A percentile compares a stretch with the other conserved stretches of the same genome.
Conservation (phyloP, 75 land plant genomes). For the Pinus albicaulis region DNA sequence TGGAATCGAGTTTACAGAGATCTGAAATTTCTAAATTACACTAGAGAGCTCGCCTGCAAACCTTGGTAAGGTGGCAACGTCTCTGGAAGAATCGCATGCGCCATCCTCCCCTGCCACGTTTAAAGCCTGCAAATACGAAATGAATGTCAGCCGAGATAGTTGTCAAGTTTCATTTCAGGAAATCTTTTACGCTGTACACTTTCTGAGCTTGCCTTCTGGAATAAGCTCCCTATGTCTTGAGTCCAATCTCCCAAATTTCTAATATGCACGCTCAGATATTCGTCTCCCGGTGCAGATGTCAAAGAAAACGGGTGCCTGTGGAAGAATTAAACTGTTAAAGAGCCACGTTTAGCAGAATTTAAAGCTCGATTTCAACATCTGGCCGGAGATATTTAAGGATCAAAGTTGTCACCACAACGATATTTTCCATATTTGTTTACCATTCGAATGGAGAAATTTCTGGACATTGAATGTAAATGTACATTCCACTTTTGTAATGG, state of each 20-base stretch:
- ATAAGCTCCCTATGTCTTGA: constrained; percentile 23
- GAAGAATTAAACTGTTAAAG: background rate
- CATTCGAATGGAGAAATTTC: constrained; percentile 60
- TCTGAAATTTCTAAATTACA: background rate
- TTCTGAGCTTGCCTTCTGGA: constrained; percentile 34
- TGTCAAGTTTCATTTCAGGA: too few species aligned
- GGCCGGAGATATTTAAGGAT: too few species aligned
- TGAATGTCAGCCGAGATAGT: background rate
- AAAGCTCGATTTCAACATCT: too few species aligned
- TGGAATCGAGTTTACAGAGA: too few species aligned
- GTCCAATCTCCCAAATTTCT: constrained; percentile 66
- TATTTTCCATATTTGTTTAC: constrained; percentile 12
- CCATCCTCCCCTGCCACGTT: too few species aligned
- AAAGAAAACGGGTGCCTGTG: constrained; percentile 69
- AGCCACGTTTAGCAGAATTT: background rate
- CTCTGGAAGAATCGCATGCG: background rate
- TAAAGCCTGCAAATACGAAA: constrained; percentile 4
- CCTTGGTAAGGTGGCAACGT: background rate
- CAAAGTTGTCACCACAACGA: too few species aligned
- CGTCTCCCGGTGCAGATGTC: constrained; percentile 59
- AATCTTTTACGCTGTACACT: too few species aligned
- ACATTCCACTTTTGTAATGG: constrained; percentile 49
- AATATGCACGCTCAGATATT: constrained; percentile 55
- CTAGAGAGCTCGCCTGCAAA: background rate
- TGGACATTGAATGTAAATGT: constrained; percentile 52